Percentiles rank a stretch among this genome's conserved stretches.
Evolutionary conservation across 495 filamentous ascomycete genomes (phyloP).

Genomic region (Elasticomyces elasticus): DNA sequence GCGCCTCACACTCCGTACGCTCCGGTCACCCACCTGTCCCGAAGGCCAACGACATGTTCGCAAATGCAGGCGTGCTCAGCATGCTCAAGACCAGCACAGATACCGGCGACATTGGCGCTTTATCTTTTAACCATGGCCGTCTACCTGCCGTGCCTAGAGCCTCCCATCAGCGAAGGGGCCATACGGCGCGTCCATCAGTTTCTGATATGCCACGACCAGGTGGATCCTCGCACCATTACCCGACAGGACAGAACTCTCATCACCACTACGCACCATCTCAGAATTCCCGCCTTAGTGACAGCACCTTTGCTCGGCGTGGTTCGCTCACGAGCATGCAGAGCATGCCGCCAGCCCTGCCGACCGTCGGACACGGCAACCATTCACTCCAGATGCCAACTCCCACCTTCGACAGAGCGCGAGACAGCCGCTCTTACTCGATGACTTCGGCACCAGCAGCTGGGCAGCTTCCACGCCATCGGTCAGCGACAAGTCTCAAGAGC

Average conservation of each 20-base stretch:
- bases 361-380: slow-evolving; percentile 8
- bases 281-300: slow-evolving; percentile 18
- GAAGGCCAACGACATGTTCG: slow-evolving; percentile 21
- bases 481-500: slow-evolving; percentile 43
- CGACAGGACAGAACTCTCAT: slow-evolving; percentile 15
- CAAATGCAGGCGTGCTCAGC: slow-evolving; percentile 33
- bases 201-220: slow-evolving; percentile 10
- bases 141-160: slow-evolving; percentile 27
- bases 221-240: slow-evolving; percentile 10
- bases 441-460: slow-evolving; percentile 41
- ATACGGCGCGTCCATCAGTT: slow-evolving; percentile 22
- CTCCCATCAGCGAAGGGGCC: slow-evolving; percentile 22
- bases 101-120: slow-evolving; percentile 55
- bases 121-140: slow-evolving; percentile 45
- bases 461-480: slow-evolving; percentile 43
- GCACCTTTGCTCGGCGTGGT: slow-evolving; percentile 14
- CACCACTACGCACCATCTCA: slow-evolving; percentile 25
- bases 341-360: slow-evolving; percentile 20
- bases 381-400: slow-evolving; percentile 23
- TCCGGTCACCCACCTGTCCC: slow-evolving; percentile 17
- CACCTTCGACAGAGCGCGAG: slow-evolving; percentile 16
- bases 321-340: slow-evolving; percentile 24
- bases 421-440: slow-evolving; percentile 49
- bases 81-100: slow-evolving; percentile 66
- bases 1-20: slow-evolving; percentile 17